Base-by-base conservation (phyloP, 2,329 filamentous ascomycete species). In the Ophiosphaerella herpotricha region DNA sequence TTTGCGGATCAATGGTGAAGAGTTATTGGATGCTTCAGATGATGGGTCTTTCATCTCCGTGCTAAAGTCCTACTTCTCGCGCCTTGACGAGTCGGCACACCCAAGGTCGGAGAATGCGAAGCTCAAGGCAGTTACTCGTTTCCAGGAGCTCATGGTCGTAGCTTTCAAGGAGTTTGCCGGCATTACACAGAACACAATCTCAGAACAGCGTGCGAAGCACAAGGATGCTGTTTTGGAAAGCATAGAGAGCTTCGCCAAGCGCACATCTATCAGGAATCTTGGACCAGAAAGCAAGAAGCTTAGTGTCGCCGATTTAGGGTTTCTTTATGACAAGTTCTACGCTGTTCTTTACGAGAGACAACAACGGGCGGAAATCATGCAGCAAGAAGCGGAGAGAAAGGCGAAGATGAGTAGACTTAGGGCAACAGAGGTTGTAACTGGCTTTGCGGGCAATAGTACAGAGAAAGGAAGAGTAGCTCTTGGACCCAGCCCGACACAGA, bases 101-200 rank as follows among this genome's bases (percentile, higher is more conserved):
- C 94, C 94, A 2, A 92, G 89, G 67, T 97, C 91, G 0, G 92
- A 97, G 70, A 99, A 97, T 57, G 87, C 92, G 3, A 99, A 97
- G 75, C 79, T 97, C 44, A 85, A 93, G 45, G 91, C 92, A 0
- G 94, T 99, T 46, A 99, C 95, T 5, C 85, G 90, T 39, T 99
- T 99, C 71, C 94, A 99, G 67, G 94, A 97, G 73, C 83, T 99
- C 49, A 97, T 99, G 92, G 94, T 99, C 3, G 94, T 97, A 16
- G 94, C 94, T 0, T 99, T 99, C 77, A 97, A 97, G 63, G 94
- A 99, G 68, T 99, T 99, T 68, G 89, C 93, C 0, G 90, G 87
- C 35, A 96, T 99, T 61, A 99, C 94, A 0, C 93, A 99, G 69
- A 88, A 86, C 67, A 96, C 88, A 43, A 92, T 99, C 53, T 89